Evolutionary conservation across 202 grass and related monocot species (phyloP).

Genomic region (Dendrocalamus latiflorus): DNA sequence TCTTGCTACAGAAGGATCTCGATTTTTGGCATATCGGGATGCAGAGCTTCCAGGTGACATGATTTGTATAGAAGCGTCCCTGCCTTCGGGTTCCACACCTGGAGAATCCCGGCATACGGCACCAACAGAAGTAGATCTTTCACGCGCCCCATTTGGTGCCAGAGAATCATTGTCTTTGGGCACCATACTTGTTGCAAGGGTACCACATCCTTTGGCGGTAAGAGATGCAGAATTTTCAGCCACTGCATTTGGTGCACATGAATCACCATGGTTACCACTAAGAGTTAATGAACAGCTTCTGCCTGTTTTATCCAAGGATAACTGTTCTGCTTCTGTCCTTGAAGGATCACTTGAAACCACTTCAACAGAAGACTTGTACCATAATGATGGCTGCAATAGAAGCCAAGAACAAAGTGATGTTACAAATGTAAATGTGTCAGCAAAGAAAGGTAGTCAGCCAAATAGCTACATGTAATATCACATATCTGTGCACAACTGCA

Average conservation of each 20-base stretch:
- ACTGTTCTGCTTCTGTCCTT: constrained; percentile 21
- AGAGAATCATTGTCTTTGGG: constrained; percentile 1
- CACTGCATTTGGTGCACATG: constrained; percentile 17
- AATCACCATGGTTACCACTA: constrained; percentile 23
- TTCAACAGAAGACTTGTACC: constrained; percentile 41
- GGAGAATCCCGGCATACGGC: not conserved
- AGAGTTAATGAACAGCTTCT: constrained; percentile 36
- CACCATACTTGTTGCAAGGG: not conserved
- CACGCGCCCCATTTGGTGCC: constrained; percentile 6
- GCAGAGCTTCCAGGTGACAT: constrained; percentile 12
- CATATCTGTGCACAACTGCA: no score
- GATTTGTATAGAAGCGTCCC: constrained; percentile 15
- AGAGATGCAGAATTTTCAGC: not conserved
- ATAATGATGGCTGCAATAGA: constrained; percentile 56
- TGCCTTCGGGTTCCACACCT: constrained; percentile 11
- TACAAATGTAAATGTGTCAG: not conserved
- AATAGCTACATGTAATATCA: not conserved
- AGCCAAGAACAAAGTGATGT: constrained; percentile 14
- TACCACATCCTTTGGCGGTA: constrained; percentile 29
- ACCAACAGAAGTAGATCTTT: constrained; percentile 29
- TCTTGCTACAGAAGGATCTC: constrained; percentile 26
- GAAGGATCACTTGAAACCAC: constrained; percentile 10
- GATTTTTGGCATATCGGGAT: constrained; percentile 11
- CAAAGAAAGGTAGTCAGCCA: not conserved
- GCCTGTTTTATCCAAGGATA: constrained; percentile 18